Conservation (phyloP, 441 rosid species). For the Euphorbia corollata region DNA sequence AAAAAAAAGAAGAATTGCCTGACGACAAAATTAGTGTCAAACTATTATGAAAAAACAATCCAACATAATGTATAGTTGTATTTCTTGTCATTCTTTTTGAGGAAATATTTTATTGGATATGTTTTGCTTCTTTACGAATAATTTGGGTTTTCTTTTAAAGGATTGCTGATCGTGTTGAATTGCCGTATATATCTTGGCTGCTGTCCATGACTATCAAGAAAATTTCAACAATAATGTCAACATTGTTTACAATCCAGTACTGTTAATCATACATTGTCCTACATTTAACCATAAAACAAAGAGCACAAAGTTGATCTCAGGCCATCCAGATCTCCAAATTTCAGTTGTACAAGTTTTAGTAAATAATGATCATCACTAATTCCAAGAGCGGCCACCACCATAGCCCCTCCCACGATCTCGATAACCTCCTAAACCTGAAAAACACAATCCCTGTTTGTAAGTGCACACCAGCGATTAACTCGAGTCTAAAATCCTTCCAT, state of each 20-base stretch:
- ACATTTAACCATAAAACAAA: not conserved
- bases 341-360: slow-evolving; percentile 10
- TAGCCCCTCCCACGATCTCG: slow-evolving; percentile 74
- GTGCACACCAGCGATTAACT: not conserved
- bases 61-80: too few species aligned
- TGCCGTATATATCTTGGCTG: too few species aligned
- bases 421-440: slow-evolving; percentile 53
- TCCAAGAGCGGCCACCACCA: slow-evolving; percentile 59
- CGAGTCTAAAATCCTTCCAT: not conserved
- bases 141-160: too few species aligned
- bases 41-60: too few species aligned
- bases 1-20: too few species aligned
- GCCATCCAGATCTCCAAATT: slow-evolving; percentile 14
- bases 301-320: slow-evolving; percentile 1
- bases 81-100: too few species aligned
- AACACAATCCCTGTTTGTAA: not conserved
- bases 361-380: slow-evolving; percentile 19
- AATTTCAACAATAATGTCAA: slow-evolving; percentile 5
- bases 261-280: slow-evolving; percentile 10
- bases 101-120: too few species aligned
- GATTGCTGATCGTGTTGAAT: too few species aligned
- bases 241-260: not conserved
- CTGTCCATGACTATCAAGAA: not conserved
- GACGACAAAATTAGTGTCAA: too few species aligned
- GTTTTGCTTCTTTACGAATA: too few species aligned